These are phyloP conservation scores for Globisporangium paddicum DNA, from an alignment of 352 stramenopile genomes.

Conservation along the genomic window DNA sequence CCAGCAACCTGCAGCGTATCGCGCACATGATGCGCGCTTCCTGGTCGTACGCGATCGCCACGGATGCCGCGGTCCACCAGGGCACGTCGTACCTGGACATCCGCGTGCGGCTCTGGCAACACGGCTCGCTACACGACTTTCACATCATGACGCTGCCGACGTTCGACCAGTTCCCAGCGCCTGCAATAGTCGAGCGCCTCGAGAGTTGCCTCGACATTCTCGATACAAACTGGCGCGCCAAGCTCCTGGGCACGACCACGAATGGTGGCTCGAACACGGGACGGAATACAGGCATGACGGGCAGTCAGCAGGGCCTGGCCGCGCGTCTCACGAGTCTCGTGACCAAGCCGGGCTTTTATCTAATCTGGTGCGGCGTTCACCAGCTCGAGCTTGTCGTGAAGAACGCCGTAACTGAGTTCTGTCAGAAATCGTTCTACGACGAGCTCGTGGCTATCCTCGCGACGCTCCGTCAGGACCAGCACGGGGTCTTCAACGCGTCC, in stretches of 20 bases:
- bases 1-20: conserved; percentile 60
- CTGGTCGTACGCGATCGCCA: conserved; percentile 48
- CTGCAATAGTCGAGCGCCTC: conserved; percentile 30
- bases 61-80: conserved; percentile 45
- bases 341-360: conserved; percentile 42
- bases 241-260: conserved; percentile 46
- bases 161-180: conserved; percentile 38
- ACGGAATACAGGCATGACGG: conserved; percentile 33
- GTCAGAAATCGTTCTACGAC: conserved; percentile 47
- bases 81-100: conserved; percentile 50
- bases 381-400: conserved; percentile 60
- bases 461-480: conserved; percentile 24
- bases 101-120: conserved; percentile 51
- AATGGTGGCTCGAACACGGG: conserved; percentile 36
- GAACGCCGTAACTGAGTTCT: conserved; percentile 40
- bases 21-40: conserved; percentile 57
- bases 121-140: conserved; percentile 45
- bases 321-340: conserved; percentile 38
- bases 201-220: conserved; percentile 39
- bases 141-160: conserved; percentile 42
- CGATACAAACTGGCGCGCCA: conserved; percentile 43
- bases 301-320: conserved; percentile 42
- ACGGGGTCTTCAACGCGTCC: conserved; percentile 16
- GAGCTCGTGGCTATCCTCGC: conserved; percentile 42
- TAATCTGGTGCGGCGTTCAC: conserved; percentile 56